Base-by-base conservation (phyloP, 441 rosid species). In the Corymbia citriodora region DNA sequence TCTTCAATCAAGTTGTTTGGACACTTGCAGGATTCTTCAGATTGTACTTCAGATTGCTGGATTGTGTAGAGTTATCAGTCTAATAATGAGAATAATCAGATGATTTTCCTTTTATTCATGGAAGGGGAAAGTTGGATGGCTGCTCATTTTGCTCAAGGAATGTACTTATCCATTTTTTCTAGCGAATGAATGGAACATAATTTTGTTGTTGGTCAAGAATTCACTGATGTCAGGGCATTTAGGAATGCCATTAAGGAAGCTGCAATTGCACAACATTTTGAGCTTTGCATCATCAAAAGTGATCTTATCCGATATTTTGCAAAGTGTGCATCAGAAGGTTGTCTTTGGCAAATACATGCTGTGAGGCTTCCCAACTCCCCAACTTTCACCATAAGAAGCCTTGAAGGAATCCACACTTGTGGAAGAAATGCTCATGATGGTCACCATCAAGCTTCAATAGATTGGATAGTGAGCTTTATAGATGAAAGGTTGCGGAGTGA, bases 361-460 rank as follows among this genome's bases (percentile, higher is more conserved):
- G 96, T 94, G 18, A 95, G 94, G 92, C 93, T 94, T 87, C 94
- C 97, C 87, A 92, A 90, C 88, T 92, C 92, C 40, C 93, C 94
- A 50, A 95, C 95, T 55, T 96, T 96, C 88, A 88, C 94, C 1
- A 92, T 96, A 87, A 92, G 96, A 92, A 95, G 95, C 91, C 93
- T n/a, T n/a, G n/a, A n/a, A n/a, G n/a, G n/a, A 48, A 90, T 91
- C 55, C 95, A 95, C 90, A 94, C 95, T n/a, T 94, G 96, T 53
- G 96, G 94, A 50, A 93, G 89, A 92, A 95, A 93, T 90, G 94
- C 96, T 27, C 95, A 94, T 88, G 91, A 94, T 50, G 95, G 96
- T 72, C 97, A 95, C 88, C 96, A 96, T 91, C 95, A 96, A 87
- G 97, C 97, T 88, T 95, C 95, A 87, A 94, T 96, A 40, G 95